Evolutionary conservation across 345 rosid genomes (phyloP), one percentile per base, ranked within the genome.

Genomic region (Draba incana): DNA sequence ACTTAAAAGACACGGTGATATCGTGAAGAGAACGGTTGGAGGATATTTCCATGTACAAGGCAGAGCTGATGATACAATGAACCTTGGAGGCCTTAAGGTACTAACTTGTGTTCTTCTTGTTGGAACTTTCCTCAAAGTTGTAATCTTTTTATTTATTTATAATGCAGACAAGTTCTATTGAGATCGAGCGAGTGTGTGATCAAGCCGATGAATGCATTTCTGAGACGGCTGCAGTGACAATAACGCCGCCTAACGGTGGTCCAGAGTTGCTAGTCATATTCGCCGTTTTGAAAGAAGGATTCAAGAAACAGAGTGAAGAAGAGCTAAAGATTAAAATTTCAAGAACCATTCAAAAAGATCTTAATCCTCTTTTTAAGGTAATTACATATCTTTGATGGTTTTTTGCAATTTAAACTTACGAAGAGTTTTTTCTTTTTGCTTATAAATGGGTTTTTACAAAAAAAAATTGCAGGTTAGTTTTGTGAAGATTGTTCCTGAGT

Each of bases 31-130:
- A 78, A 88, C 91, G 1, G 66, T 80, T 27, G 94, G 98, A 64
- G 96, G 97, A 68, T 87, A 82, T 72, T 82, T 56, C 16, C 6
- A 72, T 45, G 94, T 90, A 12, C 96, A 85, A 72, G 97, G 98
- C 25, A 75, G 98, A 79, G 92, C 96, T 60, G 95, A 93, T 79
- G 98, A 90, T 79, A 93, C 98, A 59, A 93, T 93, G 98, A 93
- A 93, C 71, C 92, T 93, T 57, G 97, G 97, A 56, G 98, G 98
- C 60, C 90, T 90, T 64, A 93, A 90, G 97, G 98, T 86, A 76
- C 10, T 4, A 56, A 38, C 33, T 58, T 66, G 49, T 42, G 57
- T n/a, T 30, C 13, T 4, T 7, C 7, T 2, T 24, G 3, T 49
- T n/a, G 6, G 13, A 38, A 57, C 16, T 48, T 72, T n/a, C 1